Evolutionary conservation across 441 rosid species (phyloP), one percentile per base, ranked within the genome.

Genomic region (Viola pubescens): DNA sequence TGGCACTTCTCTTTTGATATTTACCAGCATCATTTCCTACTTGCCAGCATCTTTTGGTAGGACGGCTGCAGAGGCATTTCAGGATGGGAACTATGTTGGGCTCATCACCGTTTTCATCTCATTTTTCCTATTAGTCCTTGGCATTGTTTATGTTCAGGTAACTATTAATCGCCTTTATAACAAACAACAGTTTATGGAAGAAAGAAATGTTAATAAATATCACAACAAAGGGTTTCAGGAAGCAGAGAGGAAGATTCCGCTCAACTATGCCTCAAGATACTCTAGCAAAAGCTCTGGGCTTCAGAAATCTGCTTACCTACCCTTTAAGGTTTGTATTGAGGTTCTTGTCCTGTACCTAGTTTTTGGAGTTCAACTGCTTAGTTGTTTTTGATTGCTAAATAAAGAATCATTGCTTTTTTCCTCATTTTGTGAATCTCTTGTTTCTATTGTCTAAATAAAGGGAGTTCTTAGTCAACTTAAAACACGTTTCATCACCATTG

Each of bases 111-210:
- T 82, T 57, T 48, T 88, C 63, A 63, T 81, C 66, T 88, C 96
- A n/a, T 88, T 94, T 73, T 65, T 86, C 72, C 77, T 89, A 9
- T 76, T 89, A 64, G 98, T 89, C 60, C 85, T 94, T 6, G 89
- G 95, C 41, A 89, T 94, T 44, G 95, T 94, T 34, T 94, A 94
- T 74, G 98, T 94, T 74, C 98, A 94, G 98, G 98, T 94, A 82
- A 79, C 37, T 46, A 9, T 44, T 60, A 16, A 45, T 47, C 58
- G 13, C 48, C 72, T 50, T 68, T 50, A 5, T 54, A 13, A 38
- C 52, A 54, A 16, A 59, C 42, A 13, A 50, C 55, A 16, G 16
- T 53, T 55, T 67, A 44, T 61, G 47, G 58, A 52, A 53, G 66
- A 48, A 54, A 68, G 63, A 50, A 54, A 63, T 64, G 52, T 67